Percentiles rank a stretch among this genome's conserved stretches.
These are phyloP conservation scores for Fusarium azukiicola DNA, from an alignment of 2,329 filamentous ascomycete species.

Conservation along the genomic window DNA sequence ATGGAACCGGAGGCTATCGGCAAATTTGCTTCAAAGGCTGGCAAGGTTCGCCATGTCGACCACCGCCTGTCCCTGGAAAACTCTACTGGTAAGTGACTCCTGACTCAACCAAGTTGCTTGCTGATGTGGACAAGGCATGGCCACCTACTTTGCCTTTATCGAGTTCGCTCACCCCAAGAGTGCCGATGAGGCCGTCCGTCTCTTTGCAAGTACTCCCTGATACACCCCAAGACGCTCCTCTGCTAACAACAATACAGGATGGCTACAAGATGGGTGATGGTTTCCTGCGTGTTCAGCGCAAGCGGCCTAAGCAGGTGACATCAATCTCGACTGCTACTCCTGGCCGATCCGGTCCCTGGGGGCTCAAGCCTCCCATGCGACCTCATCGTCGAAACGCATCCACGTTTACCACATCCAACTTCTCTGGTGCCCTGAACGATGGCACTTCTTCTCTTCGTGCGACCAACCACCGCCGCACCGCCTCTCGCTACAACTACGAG, in stretches of 20 bases:
- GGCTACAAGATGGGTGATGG: slow-evolving; percentile 57
- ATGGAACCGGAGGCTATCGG: slow-evolving; percentile 61
- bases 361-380: slow-evolving; percentile 16
- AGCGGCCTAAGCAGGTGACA: slow-evolving; percentile 50
- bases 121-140: slow-evolving; percentile 45
- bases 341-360: too few relatives aligned
- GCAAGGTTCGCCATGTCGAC: slow-evolving; percentile 56
- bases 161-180: slow-evolving; percentile 63
- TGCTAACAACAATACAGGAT: slow-evolving; percentile 54
- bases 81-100: slow-evolving; percentile 39
- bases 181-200: slow-evolving; percentile 60
- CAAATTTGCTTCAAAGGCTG: slow-evolving; percentile 62
- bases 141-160: slow-evolving; percentile 61
- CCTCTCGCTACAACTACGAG: not conserved
- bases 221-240: not conserved
- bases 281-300: slow-evolving; percentile 64
- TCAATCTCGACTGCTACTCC: too few relatives aligned
- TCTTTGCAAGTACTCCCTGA: slow-evolving; percentile 59
- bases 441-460: not conserved
- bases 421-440: not conserved
- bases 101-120: not conserved
- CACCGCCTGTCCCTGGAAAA: slow-evolving; percentile 24
- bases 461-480: not conserved
- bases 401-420: not conserved
- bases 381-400: slow-evolving; percentile 33